Conservation (phyloP, 176 grass and related monocot genomes). For the Aegilops longissima region DNA sequence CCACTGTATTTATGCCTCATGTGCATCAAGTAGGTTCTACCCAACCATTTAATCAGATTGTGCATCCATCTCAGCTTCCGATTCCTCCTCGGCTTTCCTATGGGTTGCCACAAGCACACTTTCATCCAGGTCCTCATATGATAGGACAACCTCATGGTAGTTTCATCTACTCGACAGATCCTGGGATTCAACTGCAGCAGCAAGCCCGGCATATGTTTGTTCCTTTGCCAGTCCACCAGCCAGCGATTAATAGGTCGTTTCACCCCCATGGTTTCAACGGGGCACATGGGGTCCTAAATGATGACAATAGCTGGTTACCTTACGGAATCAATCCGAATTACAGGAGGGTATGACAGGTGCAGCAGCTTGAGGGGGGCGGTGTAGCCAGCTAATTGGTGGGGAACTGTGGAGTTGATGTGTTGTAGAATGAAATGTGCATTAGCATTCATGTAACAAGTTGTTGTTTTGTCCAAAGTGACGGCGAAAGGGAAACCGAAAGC, state of each 20-base stretch:
- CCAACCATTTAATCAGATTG: constrained; percentile 9
- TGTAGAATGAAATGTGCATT: neutral
- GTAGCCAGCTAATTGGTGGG: constrained; percentile 1
- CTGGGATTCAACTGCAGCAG: constrained; percentile 26
- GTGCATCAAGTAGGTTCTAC: neutral
- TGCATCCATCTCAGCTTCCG: neutral
- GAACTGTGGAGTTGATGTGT: neutral
- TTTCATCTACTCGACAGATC: constrained; percentile 19
- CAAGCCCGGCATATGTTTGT: constrained; percentile 23
- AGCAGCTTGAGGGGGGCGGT: neutral
- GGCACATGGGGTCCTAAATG: neutral
- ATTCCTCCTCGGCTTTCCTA: neutral
- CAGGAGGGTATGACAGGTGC: constrained; percentile 21
- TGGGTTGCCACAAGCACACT: constrained; percentile 6
- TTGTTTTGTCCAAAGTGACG: neutral
- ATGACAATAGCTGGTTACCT: constrained; percentile 13
- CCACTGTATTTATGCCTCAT: constrained; percentile 8
- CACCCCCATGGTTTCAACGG: constrained; percentile 23
- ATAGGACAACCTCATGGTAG: constrained; percentile 20
- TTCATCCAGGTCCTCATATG: constrained; percentile 28
- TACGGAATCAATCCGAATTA: constrained; percentile 20
- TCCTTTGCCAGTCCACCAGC: constrained; percentile 8
- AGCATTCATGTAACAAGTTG: neutral
- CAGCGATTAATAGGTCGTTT: neutral
- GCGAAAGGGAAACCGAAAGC: neutral